phyloP scores from a whole-genome alignment of 179 eudicot genomes.

The Nepenthes alata region DNA sequence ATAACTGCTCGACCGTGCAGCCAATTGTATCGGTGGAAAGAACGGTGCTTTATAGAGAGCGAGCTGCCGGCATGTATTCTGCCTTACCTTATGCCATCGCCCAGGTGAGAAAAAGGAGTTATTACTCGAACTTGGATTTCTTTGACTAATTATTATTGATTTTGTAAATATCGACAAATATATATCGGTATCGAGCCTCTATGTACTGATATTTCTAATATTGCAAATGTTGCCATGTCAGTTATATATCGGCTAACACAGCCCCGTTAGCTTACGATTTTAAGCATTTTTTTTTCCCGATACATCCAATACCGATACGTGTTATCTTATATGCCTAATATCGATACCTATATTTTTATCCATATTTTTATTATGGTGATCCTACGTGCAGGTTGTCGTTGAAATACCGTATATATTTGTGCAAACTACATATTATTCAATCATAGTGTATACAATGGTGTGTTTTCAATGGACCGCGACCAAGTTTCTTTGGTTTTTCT shows the following conservation, averaged over 20 bases:
- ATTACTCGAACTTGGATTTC: not conserved
- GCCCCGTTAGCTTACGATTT: not conserved
- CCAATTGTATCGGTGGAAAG: conserved; percentile 80
- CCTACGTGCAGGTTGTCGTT: conserved; percentile 39
- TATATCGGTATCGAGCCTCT: too few species aligned
- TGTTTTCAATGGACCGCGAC: conserved; percentile 58
- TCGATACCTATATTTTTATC: too few species aligned
- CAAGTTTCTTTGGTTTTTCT: conserved; percentile 82
- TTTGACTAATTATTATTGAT: not conserved
- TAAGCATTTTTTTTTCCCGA: too few species aligned
- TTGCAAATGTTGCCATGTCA: not conserved
- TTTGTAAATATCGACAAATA: too few species aligned
- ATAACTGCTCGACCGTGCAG: conserved; percentile 67
- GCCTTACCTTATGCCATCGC: conserved; percentile 84
- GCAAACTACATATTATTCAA: conserved; percentile 44
- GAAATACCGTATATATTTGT: conserved; percentile 70
- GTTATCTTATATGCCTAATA: too few species aligned
- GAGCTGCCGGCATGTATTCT: conserved; percentile 96
- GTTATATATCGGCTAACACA: not conserved
- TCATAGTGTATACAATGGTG: conserved; percentile 79
- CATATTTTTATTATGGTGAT: not conserved
- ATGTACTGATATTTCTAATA: not conserved
- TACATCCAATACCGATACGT: too few species aligned
- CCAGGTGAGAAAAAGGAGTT: conserved; percentile 38
- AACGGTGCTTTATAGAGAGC: conserved; percentile 81